Base-by-base conservation (phyloP, 257 asterid genomes). In the Avicennia marina region DNA sequence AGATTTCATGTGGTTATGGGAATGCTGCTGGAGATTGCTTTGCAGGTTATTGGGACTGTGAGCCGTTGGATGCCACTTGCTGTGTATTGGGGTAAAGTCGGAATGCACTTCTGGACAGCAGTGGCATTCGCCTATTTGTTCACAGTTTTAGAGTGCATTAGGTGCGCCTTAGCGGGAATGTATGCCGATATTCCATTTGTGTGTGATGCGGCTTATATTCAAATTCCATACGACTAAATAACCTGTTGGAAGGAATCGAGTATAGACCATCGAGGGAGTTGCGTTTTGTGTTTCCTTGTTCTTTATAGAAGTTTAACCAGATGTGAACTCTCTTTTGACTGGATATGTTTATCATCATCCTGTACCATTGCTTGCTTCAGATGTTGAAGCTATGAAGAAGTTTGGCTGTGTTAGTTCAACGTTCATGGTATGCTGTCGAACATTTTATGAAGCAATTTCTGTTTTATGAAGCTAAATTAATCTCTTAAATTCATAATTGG, bases 181-280 rank as follows among this genome's bases (percentile, higher is more conserved):
- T 91, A 91, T 60, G 83, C 95, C 16, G 98, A 88, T 7, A 33
- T 91, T 36, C 96, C 98, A 1, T 85, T 88, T 62, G 86, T 85
- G 49, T 81, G 89, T 60, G 95, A 88, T 67, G 98, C 98, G 8
- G 96, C 98, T 11, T 91, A 85, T 47, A 88, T 91, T 69, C 96
- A 88, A 59, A 85, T 90, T 47, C 95, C 95, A 1, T 87, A 84
- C 41, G 94, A 84, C 38, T 87, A 79, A 84, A 51, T 19, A 38
- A 27, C 12, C 9, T 9, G 11, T 4, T 12, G 18, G 45, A 38
- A 11, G 58, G 18, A 7, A 24, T n/a, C 39, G 50, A 24, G 25
- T 3, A 17, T 22, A 20, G 15, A 6, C 21, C 13, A 7, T 7
- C 4, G 9, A 60, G 10, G 46, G 34, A 39, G 39, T 58, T 2